Evolutionary conservation across 257 asterid genomes (phyloP).

Genomic region (Thymus quinquecostatus): DNA sequence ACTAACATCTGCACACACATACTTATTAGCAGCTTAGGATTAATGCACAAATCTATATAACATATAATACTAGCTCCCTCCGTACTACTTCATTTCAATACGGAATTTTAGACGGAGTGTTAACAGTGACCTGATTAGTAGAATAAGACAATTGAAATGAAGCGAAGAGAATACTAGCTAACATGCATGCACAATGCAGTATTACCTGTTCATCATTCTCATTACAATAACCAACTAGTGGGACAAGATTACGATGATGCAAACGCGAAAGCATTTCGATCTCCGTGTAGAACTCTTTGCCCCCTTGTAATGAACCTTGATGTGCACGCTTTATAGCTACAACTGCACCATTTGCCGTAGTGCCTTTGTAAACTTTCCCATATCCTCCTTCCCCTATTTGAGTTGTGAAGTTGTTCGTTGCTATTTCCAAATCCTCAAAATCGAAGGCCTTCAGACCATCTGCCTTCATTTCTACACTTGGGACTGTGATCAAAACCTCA

Average conservation of each 20-base stretch:
- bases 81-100: no score
- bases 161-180: no score
- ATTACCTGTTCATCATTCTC: slow-evolving; percentile 82
- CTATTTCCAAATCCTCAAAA: slow-evolving; percentile 48
- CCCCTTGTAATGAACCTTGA: slow-evolving; percentile 63
- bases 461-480: slow-evolving; percentile 42
- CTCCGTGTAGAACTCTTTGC: slow-evolving; percentile 63
- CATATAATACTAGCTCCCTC: no score
- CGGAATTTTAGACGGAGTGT: no score
- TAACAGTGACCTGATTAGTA: no score
- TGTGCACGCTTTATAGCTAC: slow-evolving; percentile 69
- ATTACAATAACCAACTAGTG: slow-evolving; percentile 70
- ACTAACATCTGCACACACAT: slow-evolving; percentile 69
- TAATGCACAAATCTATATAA: no score
- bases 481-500: background rate
- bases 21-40: no score
- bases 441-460: slow-evolving; percentile 60
- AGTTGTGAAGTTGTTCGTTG: slow-evolving; percentile 44
- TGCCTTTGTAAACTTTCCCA: slow-evolving; percentile 65
- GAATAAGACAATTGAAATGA: no score
- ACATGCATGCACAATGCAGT: background rate
- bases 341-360: slow-evolving; percentile 37
- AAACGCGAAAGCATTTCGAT: slow-evolving; percentile 66
- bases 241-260: slow-evolving; percentile 66
- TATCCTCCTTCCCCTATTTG: slow-evolving; percentile 72